Base-by-base conservation (phyloP, 2,329 filamentous ascomycete species). In the Chalaropsis thielavioides region DNA sequence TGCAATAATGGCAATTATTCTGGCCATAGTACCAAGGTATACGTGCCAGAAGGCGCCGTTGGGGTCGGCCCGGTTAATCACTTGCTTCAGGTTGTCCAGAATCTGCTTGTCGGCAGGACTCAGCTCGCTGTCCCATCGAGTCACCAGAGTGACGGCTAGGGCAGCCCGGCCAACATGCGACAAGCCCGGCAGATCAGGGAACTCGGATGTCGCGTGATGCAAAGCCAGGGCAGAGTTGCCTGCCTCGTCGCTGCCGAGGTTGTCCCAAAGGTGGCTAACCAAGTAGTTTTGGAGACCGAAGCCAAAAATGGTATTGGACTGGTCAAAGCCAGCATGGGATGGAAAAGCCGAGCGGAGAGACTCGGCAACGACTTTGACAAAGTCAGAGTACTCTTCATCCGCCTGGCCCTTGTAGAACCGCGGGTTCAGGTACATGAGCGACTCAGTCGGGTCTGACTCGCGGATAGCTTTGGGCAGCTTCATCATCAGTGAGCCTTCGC, bases 401-500 rank as follows among this genome's bases (percentile, higher is more conserved):
- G 31, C 19, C 40, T 64, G 62, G 11, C 19, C n/a, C n/a, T 51
- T 22, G 8, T 22, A n/a, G 13, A 58, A 64, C 1, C 62, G 62
- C 17, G 62, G 40, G 3, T 67, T 67, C 7, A 72, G 67, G 54
- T 70, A 64, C 2, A 72, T 71, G 17, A 73, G 68, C 5, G 79
- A 72, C 7, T 73, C 70, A 1, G 95, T 76, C 0, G 91, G 90
- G 69, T 87, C 80, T 69, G 83, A 79, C 61, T 84, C 81, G 64
- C 88, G 83, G 17, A 87, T 74, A 0, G 78, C 72, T 0, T 74
- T 69, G 0, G 83, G 78, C 11, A 96, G 80, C 67, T 80, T 85
- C 74, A 88, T 84, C 75, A 90, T 90, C 46, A 96, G 76, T 54
- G 85, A 85, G 0, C 92, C 92, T 74, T 96, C 91, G 49, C 91